These are phyloP conservation scores for Cytospora piceae DNA, from an alignment of 2,329 filamentous ascomycete species.

Conservation along the genomic window DNA sequence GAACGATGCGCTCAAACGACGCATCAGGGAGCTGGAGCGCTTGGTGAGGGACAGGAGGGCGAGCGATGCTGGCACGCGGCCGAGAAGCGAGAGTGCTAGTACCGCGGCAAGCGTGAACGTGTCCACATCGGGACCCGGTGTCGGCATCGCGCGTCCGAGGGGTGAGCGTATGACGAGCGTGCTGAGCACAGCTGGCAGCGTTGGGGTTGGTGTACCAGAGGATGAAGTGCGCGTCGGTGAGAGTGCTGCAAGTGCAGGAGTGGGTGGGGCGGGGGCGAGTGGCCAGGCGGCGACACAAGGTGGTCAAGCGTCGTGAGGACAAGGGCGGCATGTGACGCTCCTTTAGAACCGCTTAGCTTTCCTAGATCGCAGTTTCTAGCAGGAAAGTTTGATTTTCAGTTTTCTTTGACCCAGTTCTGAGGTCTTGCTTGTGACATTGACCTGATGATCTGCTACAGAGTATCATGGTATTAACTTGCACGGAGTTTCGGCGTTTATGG, in stretches of 20 bases:
- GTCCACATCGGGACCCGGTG: slow-evolving; percentile 38
- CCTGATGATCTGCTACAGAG: not conserved
- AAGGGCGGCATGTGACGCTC: not conserved
- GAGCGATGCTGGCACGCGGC: slow-evolving; percentile 49
- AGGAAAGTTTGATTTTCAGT: not conserved
- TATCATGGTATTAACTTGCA: not conserved
- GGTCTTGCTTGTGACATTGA: not conserved
- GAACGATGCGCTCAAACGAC: slow-evolving; percentile 64
- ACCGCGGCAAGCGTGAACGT: slow-evolving; percentile 38
- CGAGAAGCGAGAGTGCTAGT: slow-evolving; percentile 49
- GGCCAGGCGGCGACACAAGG: slow-evolving; percentile 1
- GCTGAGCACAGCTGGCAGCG: slow-evolving; percentile 48
- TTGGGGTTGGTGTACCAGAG: slow-evolving; percentile 60
- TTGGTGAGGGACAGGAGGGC: slow-evolving; percentile 53
- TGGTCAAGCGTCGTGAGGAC: not conserved
- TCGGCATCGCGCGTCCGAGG: slow-evolving; percentile 51
- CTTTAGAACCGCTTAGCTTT: not conserved
- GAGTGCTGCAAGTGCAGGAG: slow-evolving; percentile 58
- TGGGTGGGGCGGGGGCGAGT: slow-evolving; percentile 28
- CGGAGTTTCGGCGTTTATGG: not conserved
- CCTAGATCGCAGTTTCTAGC: not conserved
- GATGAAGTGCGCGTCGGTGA: slow-evolving; percentile 65
- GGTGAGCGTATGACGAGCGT: slow-evolving; percentile 52
- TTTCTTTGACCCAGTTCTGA: not conserved
- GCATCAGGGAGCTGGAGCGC: slow-evolving; percentile 65